phyloP scores from a whole-genome alignment of 2,329 filamentous ascomycete genomes.

The Ceratocystis colombiana region DNA sequence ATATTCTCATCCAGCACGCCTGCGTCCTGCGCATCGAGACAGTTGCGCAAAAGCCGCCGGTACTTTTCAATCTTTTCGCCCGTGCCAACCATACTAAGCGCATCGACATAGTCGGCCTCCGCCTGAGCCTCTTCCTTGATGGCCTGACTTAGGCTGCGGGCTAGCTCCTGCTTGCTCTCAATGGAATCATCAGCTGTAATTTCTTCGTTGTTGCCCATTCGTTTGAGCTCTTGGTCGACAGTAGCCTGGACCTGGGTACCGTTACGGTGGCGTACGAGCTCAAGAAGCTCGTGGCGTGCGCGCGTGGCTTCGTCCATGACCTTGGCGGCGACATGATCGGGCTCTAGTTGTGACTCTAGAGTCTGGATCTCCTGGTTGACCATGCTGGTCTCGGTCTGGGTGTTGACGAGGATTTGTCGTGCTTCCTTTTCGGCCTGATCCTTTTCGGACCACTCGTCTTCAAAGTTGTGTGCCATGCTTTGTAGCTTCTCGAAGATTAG shows the following conservation, averaged over 20 bases:
- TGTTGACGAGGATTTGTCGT: slow-evolving; percentile 53
- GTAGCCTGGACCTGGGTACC: slow-evolving; percentile 43
- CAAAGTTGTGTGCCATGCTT: slow-evolving; percentile 59
- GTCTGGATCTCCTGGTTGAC: slow-evolving; percentile 51
- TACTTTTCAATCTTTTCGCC: slow-evolving; percentile 67
- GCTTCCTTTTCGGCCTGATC: slow-evolving; percentile 59
- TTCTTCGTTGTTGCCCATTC: slow-evolving; percentile 40
- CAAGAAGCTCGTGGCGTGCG: slow-evolving; percentile 41
- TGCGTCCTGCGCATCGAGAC: slow-evolving; percentile 55
- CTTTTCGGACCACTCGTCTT: slow-evolving; percentile 65
- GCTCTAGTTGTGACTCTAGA: slow-evolving; percentile 46
- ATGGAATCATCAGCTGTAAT: slow-evolving; percentile 31
- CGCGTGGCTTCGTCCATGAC: slow-evolving; percentile 43
- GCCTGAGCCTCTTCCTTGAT: slow-evolving; percentile 51
- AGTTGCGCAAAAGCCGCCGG: slow-evolving; percentile 56
- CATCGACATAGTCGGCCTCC: slow-evolving; percentile 58
- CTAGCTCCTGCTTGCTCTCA: slow-evolving; percentile 48
- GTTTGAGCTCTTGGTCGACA: slow-evolving; percentile 38
- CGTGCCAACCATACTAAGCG: slow-evolving; percentile 57
- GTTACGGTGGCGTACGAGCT: slow-evolving; percentile 44
- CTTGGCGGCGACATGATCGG: slow-evolving; percentile 45
- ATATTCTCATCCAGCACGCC: slow-evolving; percentile 58
- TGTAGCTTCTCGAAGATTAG: slow-evolving; percentile 63
- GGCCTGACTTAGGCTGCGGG: slow-evolving; percentile 46
- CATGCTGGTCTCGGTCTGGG: slow-evolving; percentile 55